phyloP scores from a whole-genome alignment of 1,284 basidiomycete genomes.

The Taiwanofungus camphoratus region DNA sequence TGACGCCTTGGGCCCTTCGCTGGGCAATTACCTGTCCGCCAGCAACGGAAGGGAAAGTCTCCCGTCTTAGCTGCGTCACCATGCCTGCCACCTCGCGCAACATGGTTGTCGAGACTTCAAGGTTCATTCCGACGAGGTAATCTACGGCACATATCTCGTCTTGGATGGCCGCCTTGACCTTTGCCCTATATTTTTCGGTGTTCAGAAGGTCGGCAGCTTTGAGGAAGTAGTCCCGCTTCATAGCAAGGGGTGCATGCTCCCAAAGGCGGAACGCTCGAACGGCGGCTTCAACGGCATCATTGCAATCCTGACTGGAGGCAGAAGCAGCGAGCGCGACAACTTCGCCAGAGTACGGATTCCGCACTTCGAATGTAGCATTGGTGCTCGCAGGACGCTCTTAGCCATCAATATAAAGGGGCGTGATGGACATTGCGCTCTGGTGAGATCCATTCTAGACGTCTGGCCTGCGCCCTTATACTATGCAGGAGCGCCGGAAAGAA shows the following conservation, averaged over 20 bases:
- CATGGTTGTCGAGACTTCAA: conserved; percentile 8
- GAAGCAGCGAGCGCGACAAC: conserved; percentile 40
- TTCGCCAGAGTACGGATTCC: conserved; percentile 35
- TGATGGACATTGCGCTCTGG: too few species aligned
- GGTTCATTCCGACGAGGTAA: conserved; percentile 20
- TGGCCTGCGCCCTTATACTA: too few species aligned
- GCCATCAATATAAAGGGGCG: conserved; percentile 29
- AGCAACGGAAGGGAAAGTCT: conserved; percentile 25
- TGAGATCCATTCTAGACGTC: too few species aligned
- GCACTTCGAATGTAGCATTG: conserved; percentile 39
- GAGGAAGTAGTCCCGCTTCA: conserved; percentile 39
- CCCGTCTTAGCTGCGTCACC: conserved; percentile 21
- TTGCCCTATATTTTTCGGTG: conserved; percentile 36
- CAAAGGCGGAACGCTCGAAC: conserved; percentile 43
- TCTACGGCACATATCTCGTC: conserved; percentile 37
- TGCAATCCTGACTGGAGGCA: conserved; percentile 41
- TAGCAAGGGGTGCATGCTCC: conserved; percentile 34
- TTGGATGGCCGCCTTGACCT: conserved; percentile 27
- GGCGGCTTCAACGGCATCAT: conserved; percentile 42
- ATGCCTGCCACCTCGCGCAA: conserved; percentile 9
- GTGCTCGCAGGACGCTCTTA: conserved; percentile 31
- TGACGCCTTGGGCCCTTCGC: conserved; percentile 26
- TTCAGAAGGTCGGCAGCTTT: conserved; percentile 39
- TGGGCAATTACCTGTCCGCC: conserved; percentile 29
- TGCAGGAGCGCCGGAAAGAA: too few species aligned